Conservation (phyloP, 192 early-diverging fungal genomes). For the Rhizophagus prolifer region DNA sequence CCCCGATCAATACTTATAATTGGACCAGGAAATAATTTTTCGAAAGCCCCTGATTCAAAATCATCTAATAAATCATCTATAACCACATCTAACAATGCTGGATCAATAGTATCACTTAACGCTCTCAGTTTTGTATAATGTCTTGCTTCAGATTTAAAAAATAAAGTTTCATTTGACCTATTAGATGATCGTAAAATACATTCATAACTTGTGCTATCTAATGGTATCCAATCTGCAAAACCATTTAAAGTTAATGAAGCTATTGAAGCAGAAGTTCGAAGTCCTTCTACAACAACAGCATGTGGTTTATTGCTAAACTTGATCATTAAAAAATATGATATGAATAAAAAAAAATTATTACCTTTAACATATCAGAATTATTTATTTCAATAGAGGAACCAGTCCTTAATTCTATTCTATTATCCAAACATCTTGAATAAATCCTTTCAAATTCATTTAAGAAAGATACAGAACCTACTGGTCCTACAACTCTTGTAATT, state of each 20-base stretch:
- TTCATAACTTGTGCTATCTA: conserved; percentile 22
- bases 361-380: conserved; percentile 1
- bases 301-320: conserved; percentile 13
- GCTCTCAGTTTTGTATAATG: not conserved
- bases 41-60: conserved; percentile 5
- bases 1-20: not conserved
- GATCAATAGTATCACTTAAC: conserved; percentile 8
- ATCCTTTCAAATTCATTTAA: conserved; percentile 6
- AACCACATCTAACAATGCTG: not conserved
- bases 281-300: not conserved
- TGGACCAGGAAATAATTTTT: conserved; percentile 11
- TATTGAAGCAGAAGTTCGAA: not conserved
- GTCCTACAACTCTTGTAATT: conserved; percentile 1
- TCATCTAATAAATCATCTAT: conserved; percentile 4
- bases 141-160: not conserved
- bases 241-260: not conserved
- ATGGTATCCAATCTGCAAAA: conserved; percentile 16
- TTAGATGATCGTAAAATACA: not conserved
- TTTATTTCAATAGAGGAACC: not conserved
- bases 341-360: not conserved
- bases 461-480: not conserved
- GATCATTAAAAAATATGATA: not conserved
- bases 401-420: conserved; percentile 10
- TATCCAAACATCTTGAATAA: not conserved
- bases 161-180: not conserved